Evolutionary conservation across 108 stramenopile genomes (phyloP), one percentile per base, ranked within the genome.

Genomic region (Chaetoceros tenuissimus): DNA sequence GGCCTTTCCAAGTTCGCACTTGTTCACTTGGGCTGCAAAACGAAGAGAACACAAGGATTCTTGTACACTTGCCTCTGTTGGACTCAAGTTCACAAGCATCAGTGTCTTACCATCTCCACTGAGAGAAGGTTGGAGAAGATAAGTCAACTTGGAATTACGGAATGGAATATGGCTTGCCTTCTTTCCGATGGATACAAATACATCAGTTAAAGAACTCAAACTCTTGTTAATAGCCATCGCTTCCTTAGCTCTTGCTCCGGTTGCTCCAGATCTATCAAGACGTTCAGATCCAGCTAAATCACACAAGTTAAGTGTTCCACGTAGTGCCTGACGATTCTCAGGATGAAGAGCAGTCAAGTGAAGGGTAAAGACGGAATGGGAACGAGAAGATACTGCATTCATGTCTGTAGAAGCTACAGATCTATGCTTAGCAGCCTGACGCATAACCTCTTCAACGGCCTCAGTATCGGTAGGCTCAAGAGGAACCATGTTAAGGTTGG

Each of bases 141-240:
- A 85, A 2, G 94, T 94, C 1, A 95, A 84, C 79, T 94, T 94
- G 40, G 84, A 86, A 71, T 95, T 94, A 23, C 94, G 65, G 85
- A 74, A 89, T 28, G 87, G 87, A 43, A 89, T 56, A 47, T 69
- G 68, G n/a, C 48, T 34, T 7, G 68, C 43, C 27, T 59, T 46
- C 8, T 53, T 28, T 23, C 54, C 68, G n/a, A 69, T 28, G 10
- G 68, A 50, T 21, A 43, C 24, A 55, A 89, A 89, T 17, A 87
- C 85, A 71, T 80, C 79, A 29, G 80, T 78, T n/a, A 89, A 72
- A 45, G 74, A 72, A 63, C 78, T 80, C 2, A 87, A 55, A 23
- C 75, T 78, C 69, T 87, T 87, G 63, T 89, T 89, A 55, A 89
- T 89, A 21, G 65, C 63, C 63, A 71, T 63, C 13, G 87, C 65